Evolutionary conservation across 2,329 filamentous ascomycete genomes (phyloP), one percentile per base, ranked within the genome.

Genomic region (Aspergillus cejpii): DNA sequence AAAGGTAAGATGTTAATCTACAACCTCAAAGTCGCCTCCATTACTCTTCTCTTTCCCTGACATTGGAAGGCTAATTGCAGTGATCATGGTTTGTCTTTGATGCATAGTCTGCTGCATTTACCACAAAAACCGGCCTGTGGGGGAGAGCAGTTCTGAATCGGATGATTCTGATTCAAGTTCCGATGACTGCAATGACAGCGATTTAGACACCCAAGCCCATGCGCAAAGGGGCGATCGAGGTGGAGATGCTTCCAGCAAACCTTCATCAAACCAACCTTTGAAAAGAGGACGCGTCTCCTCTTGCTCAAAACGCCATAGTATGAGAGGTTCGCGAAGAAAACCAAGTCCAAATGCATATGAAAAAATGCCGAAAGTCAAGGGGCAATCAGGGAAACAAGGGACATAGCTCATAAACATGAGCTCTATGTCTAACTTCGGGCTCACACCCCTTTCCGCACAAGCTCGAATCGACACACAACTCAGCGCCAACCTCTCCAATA

Each of bases 31-130:
- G 15, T 11, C 31, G 17, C 3, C 31, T 11, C 5, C 15, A 20
- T 11, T 5, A 2, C 17, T 34, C n/a, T 28, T 12, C 23, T 26
- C 11, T 27, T 28, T 19, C n/a, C 4, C 3, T 17, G 6, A 8
- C 37, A 5, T 3, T 27, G 23, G n/a, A 6, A 24, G 15, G 24
- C 34, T 37, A 36, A 36, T 37, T 23, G 14, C 23, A 19, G 14
- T 8, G n/a, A 37, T 47, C 14, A 26, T 7, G 34, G 20, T 33
- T 47, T 17, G 10, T 43, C 26, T 12, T 39, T 39, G 11, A 14
- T 12, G n/a, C 12, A 12, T 38, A 94, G 92, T 97, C n/a, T 98
- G 92, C 77, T 98, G 92, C 67, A 98, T 98, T 67, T 98, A 96
- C 71, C 91, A 96, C 71, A 85, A 85, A 49, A 83, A 88, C 5